Conservation (phyloP, 345 rosid genomes). For the Euphorbia tirucalli region DNA sequence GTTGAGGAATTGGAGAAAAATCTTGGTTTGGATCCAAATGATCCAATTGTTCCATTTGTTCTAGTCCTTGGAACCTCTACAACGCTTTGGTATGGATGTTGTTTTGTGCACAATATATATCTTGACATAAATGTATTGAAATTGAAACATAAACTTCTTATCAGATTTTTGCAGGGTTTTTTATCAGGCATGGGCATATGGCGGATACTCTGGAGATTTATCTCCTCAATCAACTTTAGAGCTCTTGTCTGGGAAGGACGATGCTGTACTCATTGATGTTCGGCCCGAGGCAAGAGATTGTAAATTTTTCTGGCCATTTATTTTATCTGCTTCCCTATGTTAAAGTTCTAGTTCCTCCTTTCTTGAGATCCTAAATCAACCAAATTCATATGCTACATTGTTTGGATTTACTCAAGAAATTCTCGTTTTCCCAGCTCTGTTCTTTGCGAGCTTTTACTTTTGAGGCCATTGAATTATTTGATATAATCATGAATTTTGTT, state of each 20-base stretch:
- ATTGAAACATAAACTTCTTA: constrained; percentile 51
- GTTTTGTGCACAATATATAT: constrained; percentile 25
- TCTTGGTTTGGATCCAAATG: constrained; percentile 78
- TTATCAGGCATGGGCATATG: constrained; percentile 66
- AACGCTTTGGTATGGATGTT: constrained; percentile 73
- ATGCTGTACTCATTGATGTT: constrained; percentile 76
- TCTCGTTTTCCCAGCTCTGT: constrained; percentile 6
- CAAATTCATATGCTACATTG: constrained; percentile 11
- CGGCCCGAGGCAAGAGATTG: constrained; percentile 87
- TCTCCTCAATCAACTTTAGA: constrained; percentile 70
- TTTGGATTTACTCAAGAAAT: constrained; percentile 2
- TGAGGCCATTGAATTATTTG: not conserved
- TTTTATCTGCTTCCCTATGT: constrained; percentile 13
- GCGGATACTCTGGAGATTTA: constrained; percentile 91
- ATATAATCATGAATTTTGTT: not conserved
- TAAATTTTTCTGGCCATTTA: constrained; percentile 33
- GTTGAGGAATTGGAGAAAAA: constrained; percentile 69
- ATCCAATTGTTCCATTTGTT: constrained; percentile 70
- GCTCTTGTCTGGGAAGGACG: constrained; percentile 65
- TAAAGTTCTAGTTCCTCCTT: constrained; percentile 5
- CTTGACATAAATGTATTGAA: constrained; percentile 17
- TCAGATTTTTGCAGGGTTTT: constrained; percentile 89
- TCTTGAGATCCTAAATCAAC: constrained; percentile 12
- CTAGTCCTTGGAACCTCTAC: constrained; percentile 65
- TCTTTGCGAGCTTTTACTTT: constrained; percentile 7